Conservation (phyloP, 805 yeast species). For the Cyberlindnera maritima region DNA sequence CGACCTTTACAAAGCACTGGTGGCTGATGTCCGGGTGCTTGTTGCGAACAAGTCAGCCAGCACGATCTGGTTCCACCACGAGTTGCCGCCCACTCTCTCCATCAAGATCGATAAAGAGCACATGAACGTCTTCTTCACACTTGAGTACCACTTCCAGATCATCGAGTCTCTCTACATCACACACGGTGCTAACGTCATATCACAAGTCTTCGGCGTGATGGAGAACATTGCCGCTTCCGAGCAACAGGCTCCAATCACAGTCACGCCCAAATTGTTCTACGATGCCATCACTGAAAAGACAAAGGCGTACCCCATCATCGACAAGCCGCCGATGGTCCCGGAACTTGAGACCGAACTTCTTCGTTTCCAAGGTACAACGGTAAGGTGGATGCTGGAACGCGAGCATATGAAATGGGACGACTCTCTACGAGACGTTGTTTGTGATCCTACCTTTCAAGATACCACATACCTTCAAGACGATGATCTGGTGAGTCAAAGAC, state of each 20-base stretch:
- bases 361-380: conserved; percentile 51
- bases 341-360: conserved; percentile 43
- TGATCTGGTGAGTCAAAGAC: conserved; percentile 26
- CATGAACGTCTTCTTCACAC: background rate
- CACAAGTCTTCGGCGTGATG: conserved; percentile 4
- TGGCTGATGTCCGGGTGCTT: background rate
- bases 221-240: background rate
- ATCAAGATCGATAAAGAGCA: background rate
- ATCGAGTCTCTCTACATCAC: conserved; percentile 13
- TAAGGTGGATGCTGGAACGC: conserved; percentile 52
- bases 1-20: background rate
- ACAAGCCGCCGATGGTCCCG: conserved; percentile 31
- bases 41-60: background rate
- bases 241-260: conserved; percentile 3
- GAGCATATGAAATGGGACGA: conserved; percentile 42
- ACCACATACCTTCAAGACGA: conserved; percentile 16
- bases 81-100: conserved; percentile 6
- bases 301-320: conserved; percentile 16
- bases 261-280: conserved; percentile 43
- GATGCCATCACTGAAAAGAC: conserved; percentile 48
- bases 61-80: background rate
- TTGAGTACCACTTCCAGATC: conserved; percentile 9
- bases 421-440: conserved; percentile 24
- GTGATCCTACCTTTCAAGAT: conserved; percentile 23
- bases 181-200: conserved; percentile 1